Evolutionary conservation across 192 early-diverging fungal genomes (phyloP).

Genomic region (Coemansia javaensis): DNA sequence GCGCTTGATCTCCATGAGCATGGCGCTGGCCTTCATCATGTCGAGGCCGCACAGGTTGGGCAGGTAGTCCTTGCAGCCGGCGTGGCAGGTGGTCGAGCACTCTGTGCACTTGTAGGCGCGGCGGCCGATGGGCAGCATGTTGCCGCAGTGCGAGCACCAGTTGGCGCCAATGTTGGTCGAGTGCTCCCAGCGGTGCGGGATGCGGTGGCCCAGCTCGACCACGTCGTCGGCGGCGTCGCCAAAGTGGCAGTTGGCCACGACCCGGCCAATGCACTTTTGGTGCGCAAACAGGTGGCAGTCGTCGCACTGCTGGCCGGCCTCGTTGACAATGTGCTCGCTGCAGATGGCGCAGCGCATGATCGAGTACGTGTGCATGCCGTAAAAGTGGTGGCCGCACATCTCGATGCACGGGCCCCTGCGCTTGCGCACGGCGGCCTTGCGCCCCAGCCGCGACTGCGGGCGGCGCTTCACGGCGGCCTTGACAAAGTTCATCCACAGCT

Average conservation of each 20-base stretch:
- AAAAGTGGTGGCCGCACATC: slow-evolving; percentile 93
- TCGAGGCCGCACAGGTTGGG: slow-evolving; percentile 92
- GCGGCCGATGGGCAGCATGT: slow-evolving; percentile 81
- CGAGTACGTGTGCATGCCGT: slow-evolving; percentile 83
- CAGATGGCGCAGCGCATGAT: slow-evolving; percentile 98
- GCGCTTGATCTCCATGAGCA: slow-evolving; percentile 77
- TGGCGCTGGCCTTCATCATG: slow-evolving; percentile 79
- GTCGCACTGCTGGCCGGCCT: slow-evolving; percentile 88
- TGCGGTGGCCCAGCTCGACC: slow-evolving; percentile 68
- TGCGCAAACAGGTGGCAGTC: slow-evolving; percentile 95
- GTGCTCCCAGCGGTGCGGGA: slow-evolving; percentile 92
- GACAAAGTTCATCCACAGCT: slow-evolving; percentile 82
- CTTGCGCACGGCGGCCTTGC: slow-evolving; percentile 72
- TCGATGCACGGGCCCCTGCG: slow-evolving; percentile 78
- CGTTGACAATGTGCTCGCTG: slow-evolving; percentile 87
- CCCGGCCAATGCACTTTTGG: slow-evolving; percentile 77
- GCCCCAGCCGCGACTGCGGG: slow-evolving; percentile 57
- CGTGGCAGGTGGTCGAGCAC: slow-evolving; percentile 79
- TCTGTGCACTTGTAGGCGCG: slow-evolving; percentile 59
- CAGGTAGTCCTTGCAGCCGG: slow-evolving; percentile 76
- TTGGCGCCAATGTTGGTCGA: slow-evolving; percentile 77
- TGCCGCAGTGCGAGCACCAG: slow-evolving; percentile 99
- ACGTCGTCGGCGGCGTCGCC: slow-evolving; percentile 12
- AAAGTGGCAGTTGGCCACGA: slow-evolving; percentile 88
- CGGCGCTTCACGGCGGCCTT: slow-evolving; percentile 46